Percentiles rank a stretch among this genome's conserved stretches.
Evolutionary conservation across 495 filamentous ascomycete species (phyloP).

Genomic region (Geopyxis carbonaria): DNA sequence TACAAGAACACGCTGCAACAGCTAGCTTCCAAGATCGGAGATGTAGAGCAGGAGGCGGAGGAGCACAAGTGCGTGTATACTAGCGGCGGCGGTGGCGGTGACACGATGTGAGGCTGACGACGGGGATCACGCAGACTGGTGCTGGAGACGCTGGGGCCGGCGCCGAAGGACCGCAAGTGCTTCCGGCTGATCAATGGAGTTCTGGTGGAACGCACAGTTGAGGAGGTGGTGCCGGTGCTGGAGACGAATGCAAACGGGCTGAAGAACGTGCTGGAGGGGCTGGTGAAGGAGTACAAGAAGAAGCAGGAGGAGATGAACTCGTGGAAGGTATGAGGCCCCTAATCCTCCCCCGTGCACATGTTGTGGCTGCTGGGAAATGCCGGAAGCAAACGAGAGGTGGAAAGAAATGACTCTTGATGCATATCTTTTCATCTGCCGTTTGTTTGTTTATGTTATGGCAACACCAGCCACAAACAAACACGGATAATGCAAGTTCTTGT

Average conservation of each 20-base stretch:
- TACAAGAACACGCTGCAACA: constrained; percentile 93
- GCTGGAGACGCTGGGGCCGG: constrained; percentile 76
- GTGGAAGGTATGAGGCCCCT: constrained; percentile 95
- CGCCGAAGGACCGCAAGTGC: constrained; percentile 77
- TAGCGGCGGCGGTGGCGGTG: neutral
- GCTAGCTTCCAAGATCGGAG: constrained; percentile 86
- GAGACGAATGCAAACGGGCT: constrained; percentile 89
- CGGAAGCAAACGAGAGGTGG: neutral
- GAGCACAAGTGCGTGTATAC: constrained; percentile 63
- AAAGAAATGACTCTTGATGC: neutral
- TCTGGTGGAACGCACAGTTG: constrained; percentile 78
- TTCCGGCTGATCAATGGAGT: constrained; percentile 98
- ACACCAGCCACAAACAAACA: neutral
- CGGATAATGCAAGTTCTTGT: no score
- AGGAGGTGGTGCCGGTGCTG: constrained; percentile 77
- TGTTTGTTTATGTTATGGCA: neutral
- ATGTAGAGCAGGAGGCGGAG: constrained; percentile 90
- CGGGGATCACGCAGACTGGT: constrained; percentile 58
- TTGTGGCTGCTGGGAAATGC: constrained; percentile 3
- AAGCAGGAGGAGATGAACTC: constrained; percentile 92
- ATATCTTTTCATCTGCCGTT: constrained; percentile 3
- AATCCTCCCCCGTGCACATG: constrained; percentile 4
- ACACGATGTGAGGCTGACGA: constrained; percentile 1
- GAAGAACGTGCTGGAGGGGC: constrained; percentile 87
- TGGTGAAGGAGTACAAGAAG: constrained; percentile 90